Conservation (phyloP, 2,329 filamentous ascomycete species). For the Alternaria triticina region DNA sequence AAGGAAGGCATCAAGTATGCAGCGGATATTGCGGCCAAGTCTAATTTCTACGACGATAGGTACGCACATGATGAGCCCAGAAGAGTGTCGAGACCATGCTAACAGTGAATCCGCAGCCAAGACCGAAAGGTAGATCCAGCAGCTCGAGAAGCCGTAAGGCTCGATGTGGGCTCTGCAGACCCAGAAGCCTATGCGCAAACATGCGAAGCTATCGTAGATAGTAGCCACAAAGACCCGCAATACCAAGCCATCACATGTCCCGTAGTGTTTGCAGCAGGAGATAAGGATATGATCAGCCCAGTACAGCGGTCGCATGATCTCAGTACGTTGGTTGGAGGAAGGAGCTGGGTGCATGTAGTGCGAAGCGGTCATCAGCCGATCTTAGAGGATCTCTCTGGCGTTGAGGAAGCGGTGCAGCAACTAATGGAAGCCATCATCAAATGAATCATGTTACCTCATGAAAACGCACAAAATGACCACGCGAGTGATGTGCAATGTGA, state of each 20-base stretch:
- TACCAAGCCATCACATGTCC: slow-evolving; percentile 7
- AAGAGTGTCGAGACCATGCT: neutral
- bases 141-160: slow-evolving; percentile 2
- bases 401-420: neutral
- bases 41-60: neutral
- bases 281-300: neutral
- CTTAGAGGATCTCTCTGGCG: neutral
- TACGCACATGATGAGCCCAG: neutral
- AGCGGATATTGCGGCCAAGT: neutral
- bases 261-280: neutral
- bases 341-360: neutral
- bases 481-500: fast-evolving
- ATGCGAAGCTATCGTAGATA: slow-evolving; percentile 10
- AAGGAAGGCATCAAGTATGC: slow-evolving; percentile 6
- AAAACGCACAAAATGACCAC: too few relatives aligned
- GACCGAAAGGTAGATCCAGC: neutral
- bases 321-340: neutral
- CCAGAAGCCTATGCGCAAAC: slow-evolving; percentile 14
- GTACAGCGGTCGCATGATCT: neutral
- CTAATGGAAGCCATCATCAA: neutral
- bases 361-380: neutral
- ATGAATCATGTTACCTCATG: neutral
- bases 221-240: slow-evolving; percentile 8
- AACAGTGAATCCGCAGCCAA: neutral
- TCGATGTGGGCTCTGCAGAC: slow-evolving; percentile 1